Percentiles rank a stretch among this genome's conserved stretches.
phyloP scores from a whole-genome alignment of 1,139 yeast species.

The Saccharomyces hybrid region DNA sequence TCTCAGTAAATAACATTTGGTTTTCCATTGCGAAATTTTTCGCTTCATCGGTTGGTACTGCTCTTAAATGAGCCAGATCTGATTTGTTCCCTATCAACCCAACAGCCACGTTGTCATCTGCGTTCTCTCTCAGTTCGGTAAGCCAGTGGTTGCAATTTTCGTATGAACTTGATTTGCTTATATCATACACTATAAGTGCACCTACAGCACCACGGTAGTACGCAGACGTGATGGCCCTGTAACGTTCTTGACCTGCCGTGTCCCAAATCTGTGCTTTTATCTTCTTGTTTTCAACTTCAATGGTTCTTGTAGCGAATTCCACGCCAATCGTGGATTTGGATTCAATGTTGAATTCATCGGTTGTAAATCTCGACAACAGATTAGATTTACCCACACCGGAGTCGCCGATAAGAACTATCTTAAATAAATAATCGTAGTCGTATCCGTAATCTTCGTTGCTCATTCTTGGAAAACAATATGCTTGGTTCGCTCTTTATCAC shows the following conservation, averaged over 20 bases:
- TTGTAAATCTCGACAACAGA: slow-evolving; percentile 83
- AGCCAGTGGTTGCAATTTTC: slow-evolving; percentile 95
- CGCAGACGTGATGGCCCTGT: slow-evolving; percentile 95
- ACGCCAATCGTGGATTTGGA: slow-evolving; percentile 95
- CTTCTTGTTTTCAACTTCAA: slow-evolving; percentile 89
- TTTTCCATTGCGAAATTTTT: slow-evolving; percentile 91
- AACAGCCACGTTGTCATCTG: slow-evolving; percentile 92
- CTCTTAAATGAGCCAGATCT: slow-evolving; percentile 90
- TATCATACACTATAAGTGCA: slow-evolving; percentile 91
- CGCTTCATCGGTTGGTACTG: slow-evolving; percentile 97
- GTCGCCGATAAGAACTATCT: slow-evolving; percentile 94
- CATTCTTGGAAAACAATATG: slow-evolving; percentile 16
- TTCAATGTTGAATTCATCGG: slow-evolving; percentile 92
- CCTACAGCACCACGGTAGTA: slow-evolving; percentile 98
- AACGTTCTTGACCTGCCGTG: slow-evolving; percentile 98
- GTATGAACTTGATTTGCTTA: slow-evolving; percentile 85
- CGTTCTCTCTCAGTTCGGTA: slow-evolving; percentile 90
- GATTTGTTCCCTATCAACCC: slow-evolving; percentile 96
- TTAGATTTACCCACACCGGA: slow-evolving; percentile 97
- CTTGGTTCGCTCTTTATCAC: background rate
- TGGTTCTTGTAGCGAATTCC: slow-evolving; percentile 94
- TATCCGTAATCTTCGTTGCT: slow-evolving; percentile 66
- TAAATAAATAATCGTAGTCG: slow-evolving; percentile 93
- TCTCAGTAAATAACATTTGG: slow-evolving; percentile 86
- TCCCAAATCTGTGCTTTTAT: slow-evolving; percentile 99